phyloP scores from a whole-genome alignment of 805 yeast genomes.

The Saccharomycopsis selenospora region DNA sequence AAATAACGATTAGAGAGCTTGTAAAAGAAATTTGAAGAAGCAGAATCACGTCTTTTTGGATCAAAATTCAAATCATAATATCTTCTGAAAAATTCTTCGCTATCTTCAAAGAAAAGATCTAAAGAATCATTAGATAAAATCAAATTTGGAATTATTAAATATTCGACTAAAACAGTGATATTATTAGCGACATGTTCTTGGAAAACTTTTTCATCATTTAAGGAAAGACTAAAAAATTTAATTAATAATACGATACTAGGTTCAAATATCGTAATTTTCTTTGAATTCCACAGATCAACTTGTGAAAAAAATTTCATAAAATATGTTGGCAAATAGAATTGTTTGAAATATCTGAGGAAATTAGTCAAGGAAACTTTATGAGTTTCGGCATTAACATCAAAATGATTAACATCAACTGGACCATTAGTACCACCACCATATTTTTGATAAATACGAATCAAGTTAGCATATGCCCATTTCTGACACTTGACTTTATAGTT shows the following conservation, averaged over 20 bases:
- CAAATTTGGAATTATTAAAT: slow-evolving; percentile 50
- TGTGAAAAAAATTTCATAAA: slow-evolving; percentile 24
- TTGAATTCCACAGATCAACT: slow-evolving; percentile 52
- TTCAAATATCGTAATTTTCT: slow-evolving; percentile 26
- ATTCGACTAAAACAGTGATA: slow-evolving; percentile 9
- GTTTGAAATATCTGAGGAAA: slow-evolving; percentile 10
- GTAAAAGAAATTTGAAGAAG: slow-evolving; percentile 66
- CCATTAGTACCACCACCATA: slow-evolving; percentile 33
- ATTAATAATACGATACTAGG: slow-evolving; percentile 12
- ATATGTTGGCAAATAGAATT: slow-evolving; percentile 5
- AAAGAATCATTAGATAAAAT: slow-evolving; percentile 60
- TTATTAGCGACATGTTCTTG: not conserved
- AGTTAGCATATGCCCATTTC: slow-evolving; percentile 85
- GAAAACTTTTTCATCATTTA: slow-evolving; percentile 6
- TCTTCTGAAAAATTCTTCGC: slow-evolving; percentile 73
- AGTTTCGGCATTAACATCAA: slow-evolving; percentile 10
- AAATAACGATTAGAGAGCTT: slow-evolving; percentile 16
- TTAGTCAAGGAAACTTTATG: slow-evolving; percentile 10
- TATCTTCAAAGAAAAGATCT: slow-evolving; percentile 72
- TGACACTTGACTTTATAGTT: slow-evolving; percentile 58
- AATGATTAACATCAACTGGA: slow-evolving; percentile 27
- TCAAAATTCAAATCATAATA: slow-evolving; percentile 62
- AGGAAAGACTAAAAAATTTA: slow-evolving; percentile 12
- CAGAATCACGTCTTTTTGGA: slow-evolving; percentile 62
- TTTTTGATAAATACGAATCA: slow-evolving; percentile 61